Base-by-base conservation (phyloP, 805 yeast genomes). In the Candida easanensis region DNA sequence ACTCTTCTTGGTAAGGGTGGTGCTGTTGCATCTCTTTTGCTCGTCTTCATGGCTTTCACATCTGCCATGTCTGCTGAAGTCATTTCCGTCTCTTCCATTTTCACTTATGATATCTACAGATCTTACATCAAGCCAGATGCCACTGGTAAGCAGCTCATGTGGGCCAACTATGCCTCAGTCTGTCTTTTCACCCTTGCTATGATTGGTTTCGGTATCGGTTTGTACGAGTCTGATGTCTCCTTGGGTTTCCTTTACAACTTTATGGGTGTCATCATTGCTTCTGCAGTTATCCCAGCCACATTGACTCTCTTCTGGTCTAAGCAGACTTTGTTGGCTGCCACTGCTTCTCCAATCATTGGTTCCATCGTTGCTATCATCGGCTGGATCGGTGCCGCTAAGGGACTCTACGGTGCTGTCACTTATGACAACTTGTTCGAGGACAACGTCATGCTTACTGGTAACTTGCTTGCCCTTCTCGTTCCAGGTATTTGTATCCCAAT, bases 51-150 rank as follows among this genome's bases (percentile, higher is more conserved):
- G 90, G 96, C 97, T 20, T 91, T 85, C 33, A 89, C 97, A 0
- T 84, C 95, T 37, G 96, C 97, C 20, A 79, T 87, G 76, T 85
- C 95, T 25, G 91, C 96, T 30, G 96, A 89, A 64, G 76, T 89
- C 57, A 86, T 89, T 59, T 84, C 96, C 2, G 90, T 87, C 16
- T 84, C 95, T 4, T 83, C 96, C 2, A 79, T 89, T 47, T 77
- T 80, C 70, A 85, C 96, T 34, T 89, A 87, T 55, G 97, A 89
- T 66, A 72, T 89, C 48, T 89, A 84, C 77, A 79, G 87, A 66
- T 76, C 80, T 20, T 88, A 89, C 65, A 67, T 88, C 56, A 79
- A 87, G 58, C 95, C 95, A 36, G 68, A 70, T 20, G 96, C 96
- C 4, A 62, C 76, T 7, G 93, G 96, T 53, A 84, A 80, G 60